These are phyloP conservation scores for Tolypocladium tundrense DNA, from an alignment of 2,329 filamentous ascomycete species.

Conservation along the genomic window DNA sequence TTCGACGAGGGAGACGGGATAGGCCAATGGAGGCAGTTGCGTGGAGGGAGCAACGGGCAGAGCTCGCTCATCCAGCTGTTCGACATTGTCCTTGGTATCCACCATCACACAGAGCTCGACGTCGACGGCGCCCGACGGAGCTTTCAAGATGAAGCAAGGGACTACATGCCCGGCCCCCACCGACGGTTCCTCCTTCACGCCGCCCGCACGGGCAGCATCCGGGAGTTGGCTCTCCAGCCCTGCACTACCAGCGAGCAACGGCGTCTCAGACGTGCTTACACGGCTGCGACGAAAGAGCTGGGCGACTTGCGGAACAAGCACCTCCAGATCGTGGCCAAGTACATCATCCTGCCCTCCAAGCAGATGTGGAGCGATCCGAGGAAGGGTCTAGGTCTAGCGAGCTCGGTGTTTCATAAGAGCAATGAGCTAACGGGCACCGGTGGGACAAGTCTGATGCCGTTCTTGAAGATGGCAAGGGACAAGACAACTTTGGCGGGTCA, in stretches of 20 bases:
- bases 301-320: slow-evolving; percentile 73
- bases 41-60: slow-evolving; percentile 94
- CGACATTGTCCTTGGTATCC: slow-evolving; percentile 74
- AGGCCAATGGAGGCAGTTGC: slow-evolving; percentile 62
- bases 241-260: slow-evolving; percentile 42
- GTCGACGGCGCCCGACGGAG: slow-evolving; percentile 22
- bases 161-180: slow-evolving; percentile 85
- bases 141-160: slow-evolving; percentile 60
- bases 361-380: slow-evolving; percentile 19
- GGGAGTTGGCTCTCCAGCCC: slow-evolving; percentile 49
- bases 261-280: slow-evolving; percentile 41
- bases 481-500: slow-evolving; percentile 50
- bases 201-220: slow-evolving; percentile 61
- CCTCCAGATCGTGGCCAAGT: slow-evolving; percentile 79
- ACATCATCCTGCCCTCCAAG: slow-evolving; percentile 73
- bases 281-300: slow-evolving; percentile 65
- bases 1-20: slow-evolving; percentile 65
- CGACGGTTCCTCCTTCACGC: slow-evolving; percentile 67
- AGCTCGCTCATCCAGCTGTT: slow-evolving; percentile 90
- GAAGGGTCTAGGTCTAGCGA: slow-evolving; percentile 32
- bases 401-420: slow-evolving; percentile 22
- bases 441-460: slow-evolving; percentile 78
- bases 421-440: slow-evolving; percentile 68
- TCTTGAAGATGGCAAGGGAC: slow-evolving; percentile 79
- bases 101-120: slow-evolving; percentile 44